Base-by-base conservation (phyloP, 2,329 filamentous ascomycete species). In the Colletotrichum agaves region DNA sequence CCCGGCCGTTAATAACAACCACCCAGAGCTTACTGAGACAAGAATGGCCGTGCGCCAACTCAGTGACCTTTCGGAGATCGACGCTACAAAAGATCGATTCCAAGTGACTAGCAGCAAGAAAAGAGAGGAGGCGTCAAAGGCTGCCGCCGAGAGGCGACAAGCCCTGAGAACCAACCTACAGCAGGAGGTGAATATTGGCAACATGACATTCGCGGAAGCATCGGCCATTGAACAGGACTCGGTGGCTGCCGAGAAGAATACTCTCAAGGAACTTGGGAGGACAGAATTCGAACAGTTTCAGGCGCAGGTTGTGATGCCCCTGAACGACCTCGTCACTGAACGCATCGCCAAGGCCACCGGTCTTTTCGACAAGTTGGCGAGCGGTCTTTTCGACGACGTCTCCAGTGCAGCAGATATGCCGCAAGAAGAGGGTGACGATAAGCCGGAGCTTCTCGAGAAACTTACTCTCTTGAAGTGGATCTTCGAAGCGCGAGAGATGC, bases 391-490 rank as follows among this genome's bases (percentile, higher is more conserved):
- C 69, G 89, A 89, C 58, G 91, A 93, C 70, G 77, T 75, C 17
- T 75, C 78, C 27, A 79, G 91, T 87, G 64, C 91, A 87, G 75
- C 94, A 0, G 95, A 97, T 74, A 89, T 93, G 78, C 91, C 94
- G 0, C 94, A 98, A 77, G 94, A 97, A 78, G 95, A 98, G 80
- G 95, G 96, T 17, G 95, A 98, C 73, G 95, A 98, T 77, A 90
- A 94, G 76, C 96, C 96, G 0, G 96, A 99, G 78, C 85, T 98
- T 0, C 83, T 98, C 2, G 96, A 99, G 78, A 97, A 97, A 79
- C 85, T 99, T 12, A 98, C 95, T 0, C 87, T 98, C 53, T 85
- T 98, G 13, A 99, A 98, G 75, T 98, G 96, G 94, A 89, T 98
- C 8, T 98, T 98, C 73, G 96, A 99, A 77, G 91, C 92, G 1